These are phyloP conservation scores for Sextonia rubra DNA, from an alignment of 164 flowering plant genomes.

Conservation along the genomic window DNA sequence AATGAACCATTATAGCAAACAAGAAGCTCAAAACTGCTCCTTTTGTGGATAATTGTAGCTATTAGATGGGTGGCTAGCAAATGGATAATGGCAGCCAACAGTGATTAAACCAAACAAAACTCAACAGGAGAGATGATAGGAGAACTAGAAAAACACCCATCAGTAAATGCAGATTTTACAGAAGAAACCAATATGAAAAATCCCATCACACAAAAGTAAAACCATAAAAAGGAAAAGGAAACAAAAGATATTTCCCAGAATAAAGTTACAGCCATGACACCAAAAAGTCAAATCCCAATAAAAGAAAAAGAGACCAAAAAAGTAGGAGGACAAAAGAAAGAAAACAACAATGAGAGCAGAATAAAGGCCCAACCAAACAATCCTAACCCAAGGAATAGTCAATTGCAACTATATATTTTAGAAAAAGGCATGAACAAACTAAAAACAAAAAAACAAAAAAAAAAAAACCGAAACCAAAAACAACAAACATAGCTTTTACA, in stretches of 20 bases:
- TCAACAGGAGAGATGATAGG: not conserved
- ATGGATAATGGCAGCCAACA: too few relatives aligned
- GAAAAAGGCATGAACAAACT: not conserved
- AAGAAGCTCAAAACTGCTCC: too few relatives aligned
- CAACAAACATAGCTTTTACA: not conserved
- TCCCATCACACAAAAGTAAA: not conserved
- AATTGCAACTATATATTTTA: not conserved
- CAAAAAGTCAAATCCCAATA: not conserved
- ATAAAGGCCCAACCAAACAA: too few relatives aligned
- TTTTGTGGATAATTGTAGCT: too few relatives aligned
- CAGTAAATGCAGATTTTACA: not conserved
- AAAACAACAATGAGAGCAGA: too few relatives aligned
- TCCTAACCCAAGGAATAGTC: not conserved
- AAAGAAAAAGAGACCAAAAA: not conserved
- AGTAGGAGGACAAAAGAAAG: not conserved
- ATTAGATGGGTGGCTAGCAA: too few relatives aligned
- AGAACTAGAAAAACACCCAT: not conserved
- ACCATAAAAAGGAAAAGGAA: not conserved
- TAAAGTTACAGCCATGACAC: too few relatives aligned
- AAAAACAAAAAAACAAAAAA: too few relatives aligned
- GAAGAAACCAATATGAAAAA: not conserved
- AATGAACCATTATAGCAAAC: too few relatives aligned
- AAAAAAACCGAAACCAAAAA: too few relatives aligned
- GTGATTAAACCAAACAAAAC: not conserved
- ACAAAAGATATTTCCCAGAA: too few relatives aligned